These are phyloP conservation scores for Paulownia fortunei DNA, from an alignment of 257 asterid genomes.

Conservation along the genomic window DNA sequence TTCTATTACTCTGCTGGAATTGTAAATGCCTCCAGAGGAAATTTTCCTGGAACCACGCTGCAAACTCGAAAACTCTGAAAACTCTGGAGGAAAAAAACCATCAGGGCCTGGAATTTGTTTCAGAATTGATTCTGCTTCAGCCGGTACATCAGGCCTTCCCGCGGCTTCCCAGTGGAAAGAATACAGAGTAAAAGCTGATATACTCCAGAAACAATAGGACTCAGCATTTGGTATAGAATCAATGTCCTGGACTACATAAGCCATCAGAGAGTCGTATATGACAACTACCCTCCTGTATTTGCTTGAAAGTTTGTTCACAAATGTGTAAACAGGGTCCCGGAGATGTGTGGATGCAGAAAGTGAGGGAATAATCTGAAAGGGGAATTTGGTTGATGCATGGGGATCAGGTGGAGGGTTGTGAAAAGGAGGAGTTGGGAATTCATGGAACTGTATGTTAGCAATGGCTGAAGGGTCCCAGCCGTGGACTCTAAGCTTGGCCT, in stretches of 20 bases:
- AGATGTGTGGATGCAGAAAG: constrained; percentile 44
- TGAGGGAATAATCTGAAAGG: constrained; percentile 48
- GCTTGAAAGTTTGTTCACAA: constrained; percentile 26
- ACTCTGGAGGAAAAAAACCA: constrained; percentile 28
- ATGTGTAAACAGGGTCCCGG: constrained; percentile 39
- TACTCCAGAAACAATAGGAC: constrained; percentile 46
- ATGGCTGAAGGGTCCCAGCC: constrained; percentile 29
- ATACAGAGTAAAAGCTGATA: constrained; percentile 37
- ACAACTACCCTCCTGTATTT: constrained; percentile 40
- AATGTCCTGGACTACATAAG: constrained; percentile 57
- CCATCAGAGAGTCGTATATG: constrained; percentile 50
- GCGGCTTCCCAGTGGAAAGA: constrained; percentile 23
- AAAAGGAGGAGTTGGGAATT: constrained; percentile 29
- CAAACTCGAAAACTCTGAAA: background rate
- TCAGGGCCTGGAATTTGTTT: constrained; percentile 34
- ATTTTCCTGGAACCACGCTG: constrained; percentile 11
- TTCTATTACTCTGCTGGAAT: constrained; percentile 44
- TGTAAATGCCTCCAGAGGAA: constrained; percentile 40
- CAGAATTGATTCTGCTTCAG: constrained; percentile 12
- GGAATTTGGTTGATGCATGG: constrained; percentile 45
- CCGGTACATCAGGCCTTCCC: constrained; percentile 31
- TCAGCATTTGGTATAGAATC: constrained; percentile 45
- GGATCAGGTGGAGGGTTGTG: constrained; percentile 53
- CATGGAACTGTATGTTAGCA: constrained; percentile 39
- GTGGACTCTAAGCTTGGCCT: constrained; percentile 39